Evolutionary conservation across 176 grass and related monocot genomes (phyloP), one percentile per base, ranked within the genome.

Genomic region (Lolium perenne): DNA sequence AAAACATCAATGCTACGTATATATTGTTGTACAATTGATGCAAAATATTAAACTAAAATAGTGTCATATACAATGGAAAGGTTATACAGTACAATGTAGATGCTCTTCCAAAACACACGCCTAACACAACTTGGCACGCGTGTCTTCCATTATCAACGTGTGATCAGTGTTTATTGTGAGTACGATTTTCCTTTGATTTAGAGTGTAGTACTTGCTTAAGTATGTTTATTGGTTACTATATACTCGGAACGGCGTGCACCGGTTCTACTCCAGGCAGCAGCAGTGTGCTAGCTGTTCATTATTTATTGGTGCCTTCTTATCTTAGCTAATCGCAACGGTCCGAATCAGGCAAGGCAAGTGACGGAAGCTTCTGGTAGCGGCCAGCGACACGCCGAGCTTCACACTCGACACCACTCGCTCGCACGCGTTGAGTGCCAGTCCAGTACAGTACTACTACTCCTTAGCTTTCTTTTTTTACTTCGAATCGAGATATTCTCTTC

Each of bases 351-450:
- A 71, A 21, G 2, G 20, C 1, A 71, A 21, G 2, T 9, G 22
- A 74, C 43, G 21, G 71, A 74, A 74, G 71, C 13, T 51, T 74
- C 71, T 29, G 12, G 45, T 29, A 23, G 71, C 71, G 11, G 69
- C 69, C 10, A 47, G 71, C 71, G 0, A 47, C 20, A 1, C 20
- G 45, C 21, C 71, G 43, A 23, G 43, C 21, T 7, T 50, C 71
- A 74, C 72, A 53, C 72, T 75, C 45, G 3, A 75, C 71, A 15
- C 45, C 71, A 50, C 46, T 74, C 71, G 7, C 6, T 5, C 3
- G 47, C 72, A 75, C 23, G 47, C 22, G 22, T 75, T 29, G 9
- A 25, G 72, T 48, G 55, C 56, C 38, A 10, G 47, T 10, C 3
- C 6, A 8, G 4, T 38, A 14, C 18, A 12, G 20, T 41, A 5